A percentile compares a stretch with the other conserved stretches of the same genome.
Evolutionary conservation across 768 basidiomycete species (phyloP).

Genomic region (Tephrocybe sp.): DNA sequence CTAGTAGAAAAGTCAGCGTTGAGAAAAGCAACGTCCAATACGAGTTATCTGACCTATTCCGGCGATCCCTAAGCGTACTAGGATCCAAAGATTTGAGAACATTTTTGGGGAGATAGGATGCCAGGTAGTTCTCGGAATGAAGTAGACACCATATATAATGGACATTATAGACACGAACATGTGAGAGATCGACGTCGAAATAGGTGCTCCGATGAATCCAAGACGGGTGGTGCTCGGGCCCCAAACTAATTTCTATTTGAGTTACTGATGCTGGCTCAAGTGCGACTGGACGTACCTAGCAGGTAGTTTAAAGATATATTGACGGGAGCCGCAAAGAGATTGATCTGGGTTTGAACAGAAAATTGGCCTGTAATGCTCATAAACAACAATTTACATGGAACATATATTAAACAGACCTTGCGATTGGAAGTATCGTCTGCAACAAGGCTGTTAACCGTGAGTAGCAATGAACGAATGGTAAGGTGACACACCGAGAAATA

Average conservation of each 20-base stretch:
- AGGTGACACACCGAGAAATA: constrained; percentile 35
- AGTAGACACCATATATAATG: constrained; percentile 62
- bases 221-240: constrained; percentile 73
- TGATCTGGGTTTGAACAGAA: constrained; percentile 10
- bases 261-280: neutral
- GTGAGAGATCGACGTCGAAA: constrained; percentile 86
- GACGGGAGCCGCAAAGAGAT: constrained; percentile 66
- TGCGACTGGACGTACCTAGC: constrained; percentile 51
- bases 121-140: constrained; percentile 63
- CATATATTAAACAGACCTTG: constrained; percentile 48
- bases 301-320: constrained; percentile 82
- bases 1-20: constrained; percentile 22
- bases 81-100: constrained; percentile 64
- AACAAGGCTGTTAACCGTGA: neutral
- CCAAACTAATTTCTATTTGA: constrained; percentile 56
- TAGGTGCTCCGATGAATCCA: constrained; percentile 89
- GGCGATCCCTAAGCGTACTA: constrained; percentile 74
- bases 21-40: neutral
- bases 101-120: constrained; percentile 63
- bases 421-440: constrained; percentile 73
- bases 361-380: constrained; percentile 14
- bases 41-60: constrained; percentile 56
- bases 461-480: neutral
- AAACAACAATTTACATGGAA: neutral
- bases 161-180: constrained; percentile 71